Base-by-base conservation (phyloP, 768 basidiomycete species). In the Dictyophora rubrovolvata region DNA sequence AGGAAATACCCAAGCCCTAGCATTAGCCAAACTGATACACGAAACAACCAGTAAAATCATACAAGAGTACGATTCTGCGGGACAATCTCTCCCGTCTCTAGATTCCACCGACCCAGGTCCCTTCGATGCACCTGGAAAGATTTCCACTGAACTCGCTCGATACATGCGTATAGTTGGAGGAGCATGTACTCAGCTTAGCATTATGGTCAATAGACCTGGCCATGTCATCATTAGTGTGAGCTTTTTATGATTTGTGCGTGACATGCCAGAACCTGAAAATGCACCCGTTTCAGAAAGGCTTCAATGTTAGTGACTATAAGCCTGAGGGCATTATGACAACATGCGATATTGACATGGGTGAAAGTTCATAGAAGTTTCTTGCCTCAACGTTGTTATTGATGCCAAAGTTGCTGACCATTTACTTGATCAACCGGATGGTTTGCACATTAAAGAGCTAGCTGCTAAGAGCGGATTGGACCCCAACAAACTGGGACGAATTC, bases 81-180 rank as follows among this genome's bases (percentile, higher is more conserved):
- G 69, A 1, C 63, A 56, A 6, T 60, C 60, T 8, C 63, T 70
- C 1, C 75, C 72, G 8, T 65, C 71, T 50, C 67, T 79, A 11
- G 70, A 76, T 54, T 69, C 69, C 22, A 66, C 65, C 0, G 63
- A 58, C 17, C 65, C 63, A 42, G 71, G 74, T 37, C 73, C 74
- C 0, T 65, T 78, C 54, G 75, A 76, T 48, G 46, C 61, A 28
- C 63, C 65, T 7, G 33, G 61, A 16, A 65, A 71, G 49, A 59
- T 64, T 0, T 47, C n/a, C 34, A 16, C 49, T 8, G 34, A 33
- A 35, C 28, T 53, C n/a, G 42, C 49, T 16, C 16, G 48, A 37
- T 54, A 68, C 1, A 37, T 73, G 37, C 64, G 67, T 20, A 50
- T 28, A 4, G 9, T 50, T 54, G 56, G 11, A 23, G 42, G 21